Percentiles rank a stretch among this genome's conserved stretches.
These are phyloP conservation scores for Colletotrichum sp. DNA, from an alignment of 2,329 filamentous ascomycete species.

Conservation along the genomic window DNA sequence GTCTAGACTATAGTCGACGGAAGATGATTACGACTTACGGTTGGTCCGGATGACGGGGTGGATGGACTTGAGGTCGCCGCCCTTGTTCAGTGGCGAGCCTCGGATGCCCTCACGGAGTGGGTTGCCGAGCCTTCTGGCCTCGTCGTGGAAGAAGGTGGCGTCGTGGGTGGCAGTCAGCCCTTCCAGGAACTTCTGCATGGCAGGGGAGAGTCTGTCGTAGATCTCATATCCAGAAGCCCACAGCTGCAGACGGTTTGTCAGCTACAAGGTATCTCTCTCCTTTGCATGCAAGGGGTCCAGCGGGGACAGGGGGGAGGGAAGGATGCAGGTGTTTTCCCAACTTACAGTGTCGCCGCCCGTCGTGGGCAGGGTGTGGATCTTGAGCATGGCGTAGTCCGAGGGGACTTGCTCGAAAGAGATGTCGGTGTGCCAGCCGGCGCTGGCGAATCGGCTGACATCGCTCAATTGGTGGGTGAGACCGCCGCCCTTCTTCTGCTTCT, in stretches of 20 bases:
- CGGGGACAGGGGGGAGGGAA: neutral
- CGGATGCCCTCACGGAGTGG: constrained; percentile 47
- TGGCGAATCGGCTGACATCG: constrained; percentile 53
- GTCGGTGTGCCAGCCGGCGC: constrained; percentile 34
- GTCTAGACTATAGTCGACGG: neutral
- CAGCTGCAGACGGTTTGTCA: constrained; percentile 37
- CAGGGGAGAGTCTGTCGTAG: constrained; percentile 58
- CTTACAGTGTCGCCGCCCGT: constrained; percentile 46
- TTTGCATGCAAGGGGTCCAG: neutral
- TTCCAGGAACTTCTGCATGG: constrained; percentile 52
- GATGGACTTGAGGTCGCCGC: constrained; percentile 51
- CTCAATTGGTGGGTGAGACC: constrained; percentile 55
- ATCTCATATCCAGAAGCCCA: constrained; percentile 58
- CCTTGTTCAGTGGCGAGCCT: constrained; percentile 63
- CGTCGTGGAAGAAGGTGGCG: constrained; percentile 54
- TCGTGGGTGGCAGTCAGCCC: constrained; percentile 54
- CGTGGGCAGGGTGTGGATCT: constrained; percentile 45
- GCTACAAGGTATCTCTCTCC: neutral
- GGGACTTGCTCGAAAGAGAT: constrained; percentile 51
- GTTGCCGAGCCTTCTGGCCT: constrained; percentile 51
- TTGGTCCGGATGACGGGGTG: constrained; percentile 65
- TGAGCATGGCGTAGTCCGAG: constrained; percentile 51
- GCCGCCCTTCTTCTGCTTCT: constrained; percentile 60
- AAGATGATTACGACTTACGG: constrained; percentile 28
- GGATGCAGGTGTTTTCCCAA: neutral